Conservation (phyloP, 1,284 basidiomycete species). For the Anthracocystis setariae region DNA sequence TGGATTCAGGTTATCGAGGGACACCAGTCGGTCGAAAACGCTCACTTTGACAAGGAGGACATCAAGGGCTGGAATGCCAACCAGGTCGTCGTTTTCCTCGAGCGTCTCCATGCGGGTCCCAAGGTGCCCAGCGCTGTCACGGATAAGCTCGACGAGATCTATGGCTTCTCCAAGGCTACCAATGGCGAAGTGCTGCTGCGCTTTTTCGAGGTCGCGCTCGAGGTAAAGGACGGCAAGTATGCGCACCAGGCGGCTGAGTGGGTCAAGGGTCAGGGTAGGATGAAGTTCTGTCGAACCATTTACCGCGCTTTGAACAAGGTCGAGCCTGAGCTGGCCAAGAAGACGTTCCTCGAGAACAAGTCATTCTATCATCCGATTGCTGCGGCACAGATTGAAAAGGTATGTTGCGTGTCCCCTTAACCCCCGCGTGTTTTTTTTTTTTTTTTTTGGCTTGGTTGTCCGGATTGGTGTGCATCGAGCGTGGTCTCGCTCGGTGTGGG, state of each 20-base stretch:
- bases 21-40: constrained; percentile 15
- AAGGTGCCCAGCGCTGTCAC: constrained; percentile 65
- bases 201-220: constrained; percentile 71
- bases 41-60: constrained; percentile 45
- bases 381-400: constrained; percentile 63
- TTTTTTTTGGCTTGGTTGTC: background rate
- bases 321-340: constrained; percentile 74
- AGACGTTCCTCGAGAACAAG: constrained; percentile 73
- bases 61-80: constrained; percentile 64
- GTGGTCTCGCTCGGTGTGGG: too few species aligned
- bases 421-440: background rate
- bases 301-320: constrained; percentile 72
- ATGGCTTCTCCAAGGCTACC: constrained; percentile 68
- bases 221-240: constrained; percentile 69
- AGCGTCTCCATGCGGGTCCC: constrained; percentile 68
- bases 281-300: constrained; percentile 70
- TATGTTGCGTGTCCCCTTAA: constrained; percentile 25
- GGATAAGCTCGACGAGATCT: constrained; percentile 69
- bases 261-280: constrained; percentile 70
- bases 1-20: constrained; percentile 73
- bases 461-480: too few species aligned
- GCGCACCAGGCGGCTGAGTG: constrained; percentile 70
- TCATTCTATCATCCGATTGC: constrained; percentile 70
- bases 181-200: constrained; percentile 71
- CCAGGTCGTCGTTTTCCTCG: constrained; percentile 70